These are phyloP conservation scores for Erysimum cheiranthoides DNA, from an alignment of 345 rosid species.

Conservation along the genomic window DNA sequence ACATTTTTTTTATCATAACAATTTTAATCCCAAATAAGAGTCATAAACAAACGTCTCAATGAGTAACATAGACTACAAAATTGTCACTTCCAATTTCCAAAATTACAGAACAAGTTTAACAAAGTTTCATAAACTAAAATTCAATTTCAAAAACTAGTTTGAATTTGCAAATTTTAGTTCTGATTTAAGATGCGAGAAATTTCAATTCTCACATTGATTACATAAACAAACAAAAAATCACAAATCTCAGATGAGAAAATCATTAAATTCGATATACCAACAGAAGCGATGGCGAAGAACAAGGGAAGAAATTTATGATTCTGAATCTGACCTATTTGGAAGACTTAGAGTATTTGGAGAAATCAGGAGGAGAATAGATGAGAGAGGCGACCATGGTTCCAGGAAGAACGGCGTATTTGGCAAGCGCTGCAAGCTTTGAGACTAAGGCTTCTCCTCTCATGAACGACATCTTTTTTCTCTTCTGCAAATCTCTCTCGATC, in stretches of 20 bases:
- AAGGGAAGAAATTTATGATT: not conserved
- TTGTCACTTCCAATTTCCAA: not conserved
- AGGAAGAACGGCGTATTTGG: constrained; percentile 62
- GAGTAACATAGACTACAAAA: not conserved
- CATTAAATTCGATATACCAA: not conserved
- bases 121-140: not conserved
- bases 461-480: constrained; percentile 40
- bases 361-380: constrained; percentile 41
- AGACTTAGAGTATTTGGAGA: constrained; percentile 42
- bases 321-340: constrained; percentile 40
- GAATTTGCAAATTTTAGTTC: not conserved
- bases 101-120: not conserved
- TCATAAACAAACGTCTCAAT: not conserved
- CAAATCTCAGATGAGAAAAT: not conserved
- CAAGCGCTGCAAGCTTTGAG: constrained; percentile 60
- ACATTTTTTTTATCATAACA: not conserved
- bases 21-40: not conserved
- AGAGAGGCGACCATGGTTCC: constrained; percentile 74
- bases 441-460: constrained; percentile 75
- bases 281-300: too few relatives aligned
- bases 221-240: not conserved
- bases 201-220: not conserved
- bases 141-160: not conserved
- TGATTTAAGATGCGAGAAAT: not conserved
- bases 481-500: constrained; percentile 12